Percentiles rank a stretch among this genome's conserved stretches.
phyloP scores from a whole-genome alignment of 1,284 basidiomycete species.

The Schizophyllum commune region DNA sequence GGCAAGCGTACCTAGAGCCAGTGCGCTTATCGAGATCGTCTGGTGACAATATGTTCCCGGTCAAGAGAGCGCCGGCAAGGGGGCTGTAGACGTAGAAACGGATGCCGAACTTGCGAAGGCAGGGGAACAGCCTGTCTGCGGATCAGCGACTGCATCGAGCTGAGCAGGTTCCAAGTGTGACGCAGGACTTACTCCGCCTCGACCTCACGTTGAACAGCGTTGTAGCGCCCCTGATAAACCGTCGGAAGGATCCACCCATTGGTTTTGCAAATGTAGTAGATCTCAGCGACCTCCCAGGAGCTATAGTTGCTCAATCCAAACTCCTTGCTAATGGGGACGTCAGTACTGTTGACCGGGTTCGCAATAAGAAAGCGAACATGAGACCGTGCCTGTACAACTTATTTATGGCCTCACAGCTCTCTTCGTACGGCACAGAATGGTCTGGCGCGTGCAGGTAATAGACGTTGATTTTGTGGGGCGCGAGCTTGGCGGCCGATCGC shows the following conservation, averaged over 20 bases:
- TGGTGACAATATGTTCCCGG: neutral
- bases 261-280: constrained; percentile 8
- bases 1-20: neutral
- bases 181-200: constrained; percentile 25
- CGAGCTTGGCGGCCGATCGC: constrained; percentile 29
- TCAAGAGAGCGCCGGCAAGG: neutral
- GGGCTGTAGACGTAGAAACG: constrained; percentile 56
- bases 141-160: constrained; percentile 20
- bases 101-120: constrained; percentile 54
- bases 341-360: neutral
- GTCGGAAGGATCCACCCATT: constrained; percentile 6
- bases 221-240: constrained; percentile 46
- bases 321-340: neutral
- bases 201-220: constrained; percentile 26
- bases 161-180: too few species aligned
- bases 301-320: neutral
- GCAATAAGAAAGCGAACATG: neutral
- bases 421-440: constrained; percentile 37
- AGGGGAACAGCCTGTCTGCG: constrained; percentile 37
- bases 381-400: constrained; percentile 33
- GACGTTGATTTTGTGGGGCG: constrained; percentile 24
- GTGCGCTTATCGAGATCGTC: neutral
- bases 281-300: constrained; percentile 10
- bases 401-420: constrained; percentile 40
- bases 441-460: constrained; percentile 45